Evolutionary conservation across 2,329 filamentous ascomycete genomes (phyloP).

Genomic region (Fusarium sp.): DNA sequence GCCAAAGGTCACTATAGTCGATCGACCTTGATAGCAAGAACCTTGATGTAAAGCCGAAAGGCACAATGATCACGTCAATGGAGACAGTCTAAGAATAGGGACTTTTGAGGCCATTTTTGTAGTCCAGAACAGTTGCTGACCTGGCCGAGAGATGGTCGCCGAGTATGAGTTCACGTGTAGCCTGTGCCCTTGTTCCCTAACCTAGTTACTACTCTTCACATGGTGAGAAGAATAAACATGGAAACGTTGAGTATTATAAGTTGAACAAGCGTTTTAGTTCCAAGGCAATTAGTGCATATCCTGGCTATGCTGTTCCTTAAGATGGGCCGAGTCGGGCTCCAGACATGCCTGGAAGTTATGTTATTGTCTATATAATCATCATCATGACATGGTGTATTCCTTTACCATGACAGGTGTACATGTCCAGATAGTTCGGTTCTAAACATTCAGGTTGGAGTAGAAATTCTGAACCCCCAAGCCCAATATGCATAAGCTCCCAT

Average conservation of each 20-base stretch:
- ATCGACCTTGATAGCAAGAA: not conserved
- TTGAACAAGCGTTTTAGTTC: too few relatives aligned
- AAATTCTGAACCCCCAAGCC: too few relatives aligned
- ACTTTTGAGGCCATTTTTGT: not conserved
- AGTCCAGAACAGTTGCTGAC: not conserved
- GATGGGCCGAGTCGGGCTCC: not conserved
- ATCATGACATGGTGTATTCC: not conserved
- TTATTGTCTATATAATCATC: not conserved
- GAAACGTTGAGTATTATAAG: not conserved
- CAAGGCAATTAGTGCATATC: not conserved
- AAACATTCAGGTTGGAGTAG: too few relatives aligned
- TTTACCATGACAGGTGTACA: not conserved
- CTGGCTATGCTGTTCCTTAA: not conserved
- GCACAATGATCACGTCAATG: not conserved
- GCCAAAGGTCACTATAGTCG: not conserved
- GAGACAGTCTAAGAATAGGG: not conserved
- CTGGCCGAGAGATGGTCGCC: not conserved
- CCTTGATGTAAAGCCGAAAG: not conserved
- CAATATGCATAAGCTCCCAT: not conserved
- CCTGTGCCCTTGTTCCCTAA: not conserved
- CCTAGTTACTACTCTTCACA: not conserved
- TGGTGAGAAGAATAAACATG: not conserved
- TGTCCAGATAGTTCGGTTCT: too few relatives aligned
- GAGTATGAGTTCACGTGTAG: not conserved
- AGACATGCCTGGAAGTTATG: not conserved